phyloP scores from a whole-genome alignment of 331 rosid species.

The Prunus yedoensis region DNA sequence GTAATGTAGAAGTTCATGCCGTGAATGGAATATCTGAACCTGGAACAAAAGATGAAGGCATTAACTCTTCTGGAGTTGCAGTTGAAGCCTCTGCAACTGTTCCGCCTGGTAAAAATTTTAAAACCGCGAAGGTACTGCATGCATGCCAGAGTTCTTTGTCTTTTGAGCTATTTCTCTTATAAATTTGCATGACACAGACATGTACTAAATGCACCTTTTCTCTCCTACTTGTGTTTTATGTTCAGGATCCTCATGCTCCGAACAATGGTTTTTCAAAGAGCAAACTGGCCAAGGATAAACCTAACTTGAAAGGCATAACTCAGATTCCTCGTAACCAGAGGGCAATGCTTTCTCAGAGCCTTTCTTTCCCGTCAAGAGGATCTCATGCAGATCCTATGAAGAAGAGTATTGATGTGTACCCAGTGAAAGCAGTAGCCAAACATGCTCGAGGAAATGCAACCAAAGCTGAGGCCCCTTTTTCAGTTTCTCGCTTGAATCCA shows the following conservation, averaged over 20 bases:
- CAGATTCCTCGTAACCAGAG: conserved; percentile 44
- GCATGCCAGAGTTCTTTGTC: conserved; percentile 14
- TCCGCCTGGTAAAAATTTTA: conserved; percentile 45
- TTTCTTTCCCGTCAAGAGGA: conserved; percentile 66
- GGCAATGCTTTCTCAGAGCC: conserved; percentile 65
- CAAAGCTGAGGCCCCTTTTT: conserved; percentile 34
- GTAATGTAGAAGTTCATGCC: conserved; percentile 38
- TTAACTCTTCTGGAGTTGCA: conserved; percentile 40
- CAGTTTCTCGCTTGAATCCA: conserved; percentile 26
- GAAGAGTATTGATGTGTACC: conserved; percentile 59
- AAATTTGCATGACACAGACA: conserved; percentile 2
- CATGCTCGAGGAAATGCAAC: conserved; percentile 38
- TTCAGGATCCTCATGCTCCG: conserved; percentile 47
- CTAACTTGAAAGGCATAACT: conserved; percentile 40
- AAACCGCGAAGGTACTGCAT: conserved; percentile 51
- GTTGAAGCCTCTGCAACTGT: conserved; percentile 44
- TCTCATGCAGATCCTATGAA: conserved; percentile 48
- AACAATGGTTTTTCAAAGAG: conserved; percentile 49
- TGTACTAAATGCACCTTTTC: background rate
- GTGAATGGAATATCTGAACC: conserved; percentile 45
- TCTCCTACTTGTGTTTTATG: background rate
- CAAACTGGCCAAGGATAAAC: conserved; percentile 60
- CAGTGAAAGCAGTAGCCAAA: conserved; percentile 40
- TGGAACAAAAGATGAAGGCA: conserved; percentile 32
- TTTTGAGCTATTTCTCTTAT: background rate